A percentile compares a stretch with the other conserved stretches of the same genome.
phyloP scores from a whole-genome alignment of 805 yeast species.

The Yarrowia sp. region DNA sequence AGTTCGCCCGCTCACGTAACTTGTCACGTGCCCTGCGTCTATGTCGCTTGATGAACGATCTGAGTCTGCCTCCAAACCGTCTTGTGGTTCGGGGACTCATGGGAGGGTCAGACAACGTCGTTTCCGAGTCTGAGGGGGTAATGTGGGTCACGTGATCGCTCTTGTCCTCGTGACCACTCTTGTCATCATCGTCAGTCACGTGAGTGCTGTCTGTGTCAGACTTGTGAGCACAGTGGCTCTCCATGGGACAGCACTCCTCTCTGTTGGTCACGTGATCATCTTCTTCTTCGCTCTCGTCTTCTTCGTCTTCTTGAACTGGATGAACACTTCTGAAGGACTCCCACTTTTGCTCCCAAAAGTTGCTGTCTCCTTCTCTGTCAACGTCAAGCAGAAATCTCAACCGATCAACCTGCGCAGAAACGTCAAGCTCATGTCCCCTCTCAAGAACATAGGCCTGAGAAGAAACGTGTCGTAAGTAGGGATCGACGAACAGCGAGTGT shows the following conservation, averaged over 20 bases:
- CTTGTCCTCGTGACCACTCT: background rate
- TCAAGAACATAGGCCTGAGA: background rate
- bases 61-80: background rate
- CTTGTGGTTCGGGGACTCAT: background rate
- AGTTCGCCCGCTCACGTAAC: background rate
- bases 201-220: no score
- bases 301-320: background rate
- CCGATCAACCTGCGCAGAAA: background rate
- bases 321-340: background rate
- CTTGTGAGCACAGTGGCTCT: no score
- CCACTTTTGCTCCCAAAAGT: slow-evolving; percentile 24
- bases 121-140: no score
- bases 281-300: background rate
- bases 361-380: background rate
- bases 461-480: background rate
- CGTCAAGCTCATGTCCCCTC: background rate
- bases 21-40: background rate
- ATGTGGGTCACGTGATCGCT: background rate
- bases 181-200: background rate
- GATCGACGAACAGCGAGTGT: background rate
- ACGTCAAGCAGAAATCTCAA: background rate
- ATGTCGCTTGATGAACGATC: background rate
- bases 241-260: no score
- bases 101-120: background rate
- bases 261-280: background rate